Evolutionary conservation across 2,329 filamentous ascomycete species (phyloP).

Genomic region (Pyrenophora tritici-repentis): DNA sequence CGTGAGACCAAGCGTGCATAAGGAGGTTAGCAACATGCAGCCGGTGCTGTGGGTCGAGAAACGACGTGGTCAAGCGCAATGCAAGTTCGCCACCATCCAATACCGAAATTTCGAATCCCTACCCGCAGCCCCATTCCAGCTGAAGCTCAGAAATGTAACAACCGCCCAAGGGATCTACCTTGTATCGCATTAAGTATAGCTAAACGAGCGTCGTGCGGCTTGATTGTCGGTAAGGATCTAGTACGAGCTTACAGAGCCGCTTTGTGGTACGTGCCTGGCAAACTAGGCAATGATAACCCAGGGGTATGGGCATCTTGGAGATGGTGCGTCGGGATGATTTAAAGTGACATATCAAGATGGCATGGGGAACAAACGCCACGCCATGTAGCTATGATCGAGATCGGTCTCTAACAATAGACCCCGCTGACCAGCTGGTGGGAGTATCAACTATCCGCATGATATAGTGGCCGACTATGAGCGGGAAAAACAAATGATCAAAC

Average conservation of each 20-base stretch:
- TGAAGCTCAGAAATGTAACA: background rate
- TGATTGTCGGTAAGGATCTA: constrained; percentile 6
- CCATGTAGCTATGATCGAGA: too few relatives aligned
- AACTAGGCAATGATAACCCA: constrained; percentile 5
- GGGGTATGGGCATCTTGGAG: background rate
- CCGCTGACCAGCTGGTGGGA: too few relatives aligned
- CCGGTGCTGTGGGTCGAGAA: background rate
- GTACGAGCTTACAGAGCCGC: constrained; percentile 3
- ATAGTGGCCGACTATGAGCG: constrained; percentile 3
- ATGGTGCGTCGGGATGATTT: background rate
- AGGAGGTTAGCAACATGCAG: background rate
- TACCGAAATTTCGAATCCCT: background rate
- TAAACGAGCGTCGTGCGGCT: background rate
- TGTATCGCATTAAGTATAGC: too few relatives aligned
- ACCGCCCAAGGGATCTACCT: background rate
- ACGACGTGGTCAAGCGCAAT: constrained; percentile 1
- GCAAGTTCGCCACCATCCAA: background rate
- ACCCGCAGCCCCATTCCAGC: constrained; percentile 6
- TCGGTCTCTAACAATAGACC: too few relatives aligned
- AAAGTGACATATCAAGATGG: background rate
- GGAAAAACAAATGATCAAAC: constrained; percentile 11
- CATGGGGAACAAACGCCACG: background rate
- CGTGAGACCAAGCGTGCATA: constrained; percentile 14
- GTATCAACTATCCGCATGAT: background rate
- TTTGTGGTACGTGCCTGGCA: constrained; percentile 11